Evolutionary conservation across 2,329 filamentous ascomycete species (phyloP).

Genomic region (Trichoderma pleuroti): DNA sequence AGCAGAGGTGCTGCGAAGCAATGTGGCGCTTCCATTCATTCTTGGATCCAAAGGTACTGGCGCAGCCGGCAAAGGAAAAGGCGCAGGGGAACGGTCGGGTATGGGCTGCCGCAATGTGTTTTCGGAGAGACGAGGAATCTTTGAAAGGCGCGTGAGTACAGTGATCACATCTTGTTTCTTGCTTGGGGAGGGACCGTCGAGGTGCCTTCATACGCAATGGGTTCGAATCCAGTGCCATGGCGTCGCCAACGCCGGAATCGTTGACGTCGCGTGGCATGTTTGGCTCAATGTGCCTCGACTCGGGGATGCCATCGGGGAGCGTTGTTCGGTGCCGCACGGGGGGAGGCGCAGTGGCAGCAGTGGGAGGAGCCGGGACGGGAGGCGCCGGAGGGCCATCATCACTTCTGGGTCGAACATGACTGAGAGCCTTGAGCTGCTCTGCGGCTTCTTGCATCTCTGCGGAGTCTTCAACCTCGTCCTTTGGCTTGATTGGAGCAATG

Average conservation of each 20-base stretch:
- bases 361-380: not conserved
- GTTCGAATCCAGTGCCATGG: constrained; percentile 25
- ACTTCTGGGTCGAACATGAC: constrained; percentile 57
- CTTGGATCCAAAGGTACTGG: constrained; percentile 81
- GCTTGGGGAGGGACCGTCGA: constrained; percentile 51
- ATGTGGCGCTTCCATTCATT: constrained; percentile 99
- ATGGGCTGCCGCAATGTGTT: constrained; percentile 65
- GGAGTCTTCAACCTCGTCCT: constrained; percentile 52
- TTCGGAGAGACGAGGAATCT: constrained; percentile 61
- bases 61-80: constrained; percentile 79
- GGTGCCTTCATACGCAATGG: constrained; percentile 39
- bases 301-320: constrained; percentile 38
- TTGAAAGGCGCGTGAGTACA: constrained; percentile 65
- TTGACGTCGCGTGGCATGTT: constrained; percentile 35
- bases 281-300: constrained; percentile 28
- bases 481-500: constrained; percentile 29
- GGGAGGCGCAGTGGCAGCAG: constrained; percentile 18
- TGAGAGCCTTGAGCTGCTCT: constrained; percentile 63
- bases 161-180: constrained; percentile 58
- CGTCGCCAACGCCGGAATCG: constrained; percentile 29
- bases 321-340: constrained; percentile 36
- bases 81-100: constrained; percentile 79
- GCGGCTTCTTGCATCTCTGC: constrained; percentile 67
- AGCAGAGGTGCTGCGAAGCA: constrained; percentile 78
- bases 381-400: constrained; percentile 36